Conservation (phyloP, 2,329 filamentous ascomycete genomes). For the Bipolaris oryzae region DNA sequence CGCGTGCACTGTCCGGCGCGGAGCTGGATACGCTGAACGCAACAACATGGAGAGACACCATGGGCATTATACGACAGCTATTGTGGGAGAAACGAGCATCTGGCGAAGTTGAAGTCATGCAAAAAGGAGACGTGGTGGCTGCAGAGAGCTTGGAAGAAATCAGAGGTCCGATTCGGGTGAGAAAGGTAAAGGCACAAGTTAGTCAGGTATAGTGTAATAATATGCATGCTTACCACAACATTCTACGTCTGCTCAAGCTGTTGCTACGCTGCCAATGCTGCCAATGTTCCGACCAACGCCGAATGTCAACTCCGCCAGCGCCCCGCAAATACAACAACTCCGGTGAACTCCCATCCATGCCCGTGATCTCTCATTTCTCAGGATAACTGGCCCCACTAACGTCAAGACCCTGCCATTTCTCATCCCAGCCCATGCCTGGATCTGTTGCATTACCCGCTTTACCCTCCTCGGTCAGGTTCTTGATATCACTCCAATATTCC, state of each 20-base stretch:
- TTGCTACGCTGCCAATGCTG: slow-evolving; percentile 7
- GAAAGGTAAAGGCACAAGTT: slow-evolving; percentile 23
- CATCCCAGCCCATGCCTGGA: slow-evolving; percentile 42
- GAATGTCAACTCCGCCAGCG: slow-evolving; percentile 9
- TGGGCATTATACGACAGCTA: slow-evolving; percentile 52
- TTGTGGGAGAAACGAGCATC: slow-evolving; percentile 51
- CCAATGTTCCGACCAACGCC: slow-evolving; percentile 6
- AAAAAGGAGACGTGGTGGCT: slow-evolving; percentile 53
- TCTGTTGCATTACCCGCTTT: slow-evolving; percentile 43
- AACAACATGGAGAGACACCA: slow-evolving; percentile 54
- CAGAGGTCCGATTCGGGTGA: slow-evolving; percentile 56
- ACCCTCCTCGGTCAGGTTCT: slow-evolving; percentile 50
- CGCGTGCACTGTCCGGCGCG: slow-evolving; percentile 50
- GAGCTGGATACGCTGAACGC: slow-evolving; percentile 46
- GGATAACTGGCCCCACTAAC: slow-evolving; percentile 44
- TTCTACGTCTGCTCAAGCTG: not conserved
- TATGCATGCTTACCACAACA: slow-evolving; percentile 11
- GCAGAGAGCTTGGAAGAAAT: slow-evolving; percentile 47
- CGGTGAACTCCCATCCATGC: slow-evolving; percentile 12
- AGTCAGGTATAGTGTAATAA: not conserved
- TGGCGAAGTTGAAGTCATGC: slow-evolving; percentile 56
- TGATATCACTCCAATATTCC: slow-evolving; percentile 83
- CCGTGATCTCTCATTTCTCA: slow-evolving; percentile 10
- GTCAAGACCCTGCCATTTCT: slow-evolving; percentile 49
- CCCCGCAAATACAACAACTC: slow-evolving; percentile 1